Evolutionary conservation across 2,329 filamentous ascomycete genomes (phyloP), one percentile per base, ranked within the genome.

Genomic region (Beauveria sp.): DNA sequence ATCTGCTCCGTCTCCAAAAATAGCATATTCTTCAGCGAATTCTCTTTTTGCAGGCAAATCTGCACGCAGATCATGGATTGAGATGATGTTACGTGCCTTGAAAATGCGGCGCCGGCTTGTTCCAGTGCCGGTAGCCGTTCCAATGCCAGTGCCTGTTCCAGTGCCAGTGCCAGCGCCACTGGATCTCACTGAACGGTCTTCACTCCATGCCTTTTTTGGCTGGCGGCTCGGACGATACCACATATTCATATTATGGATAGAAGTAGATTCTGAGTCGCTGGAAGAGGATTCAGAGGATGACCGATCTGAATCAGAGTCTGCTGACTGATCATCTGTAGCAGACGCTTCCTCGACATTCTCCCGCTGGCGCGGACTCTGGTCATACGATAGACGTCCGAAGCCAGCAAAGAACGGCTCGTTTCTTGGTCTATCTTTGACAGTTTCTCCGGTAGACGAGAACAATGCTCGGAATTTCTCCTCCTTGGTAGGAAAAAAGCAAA

Each of bases 1-100:
- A 43, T 88, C 83, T n/a, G 86, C 83, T 1, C 89, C 88, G 64
- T 92, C 86, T 3, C 92, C 92, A 71, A 95, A 93, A 16, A 97
- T 89, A 26, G 83, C 83, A 73, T 98, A 99, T 66, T 89, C 84
- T 62, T 85, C 79, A 2, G 92, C 95, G 64, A 97, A 82, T 60
- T 86, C 81, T 63, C 82, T 82, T 72, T 92, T 95, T 3, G 90
- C 89, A 0, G 93, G 93, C n/a, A 96, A 76, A 14, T 91, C 73
- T 53, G 83, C 78, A 10, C 84, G 83, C 28, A 96, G 72, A 64
- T 91, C 82, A 68, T 93, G 82, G 45, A 97, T 85, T 1, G 86
- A 86, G 22, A 98, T 77, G 24, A 89, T 79, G 64, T 93, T 92
- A 67, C 88, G 89, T 6, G 83, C 78, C 61, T 76, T 78, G 31